phyloP scores from a whole-genome alignment of 768 basidiomycete genomes.

The Boletus rubroflammeus region DNA sequence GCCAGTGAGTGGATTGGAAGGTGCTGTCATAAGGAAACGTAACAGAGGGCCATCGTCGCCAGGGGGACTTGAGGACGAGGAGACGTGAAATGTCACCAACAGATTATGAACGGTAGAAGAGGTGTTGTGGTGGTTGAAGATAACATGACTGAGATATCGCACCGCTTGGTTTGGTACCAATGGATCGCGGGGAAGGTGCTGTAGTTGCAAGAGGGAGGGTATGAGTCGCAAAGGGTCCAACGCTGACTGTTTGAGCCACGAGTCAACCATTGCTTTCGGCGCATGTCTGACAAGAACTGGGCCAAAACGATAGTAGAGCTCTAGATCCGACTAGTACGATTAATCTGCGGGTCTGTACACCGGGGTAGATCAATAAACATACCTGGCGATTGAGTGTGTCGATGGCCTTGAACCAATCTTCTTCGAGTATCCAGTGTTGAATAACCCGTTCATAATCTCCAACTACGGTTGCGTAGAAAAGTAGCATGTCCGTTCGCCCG shows the following conservation, averaged over 20 bases:
- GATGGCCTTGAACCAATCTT: constrained; percentile 88
- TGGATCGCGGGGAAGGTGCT: constrained; percentile 69
- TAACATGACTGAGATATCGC: constrained; percentile 80
- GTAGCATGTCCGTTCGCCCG: constrained; percentile 87
- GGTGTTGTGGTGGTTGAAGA: constrained; percentile 77
- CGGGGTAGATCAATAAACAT: constrained; percentile 1
- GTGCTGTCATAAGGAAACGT: constrained; percentile 79
- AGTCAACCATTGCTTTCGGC: constrained; percentile 87
- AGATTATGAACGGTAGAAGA: constrained; percentile 92
- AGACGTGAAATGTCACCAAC: constrained; percentile 81
- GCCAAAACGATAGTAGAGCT: constrained; percentile 91
- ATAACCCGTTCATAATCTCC: constrained; percentile 83
- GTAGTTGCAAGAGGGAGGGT: constrained; percentile 81
- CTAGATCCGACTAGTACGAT: constrained; percentile 62
- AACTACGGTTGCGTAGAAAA: constrained; percentile 81
- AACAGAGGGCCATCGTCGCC: constrained; percentile 76
- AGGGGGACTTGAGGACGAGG: constrained; percentile 41
- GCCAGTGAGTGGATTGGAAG: constrained; percentile 75
- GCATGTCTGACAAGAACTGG: constrained; percentile 82
- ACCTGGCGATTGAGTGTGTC: constrained; percentile 90
- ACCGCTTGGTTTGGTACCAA: constrained; percentile 81
- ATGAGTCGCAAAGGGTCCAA: constrained; percentile 83
- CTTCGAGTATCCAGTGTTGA: constrained; percentile 89
- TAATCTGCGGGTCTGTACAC: neutral
- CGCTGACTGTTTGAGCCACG: constrained; percentile 80